Base-by-base conservation (phyloP, 2,329 filamentous ascomycete genomes). In the Onygenales sp. region DNA sequence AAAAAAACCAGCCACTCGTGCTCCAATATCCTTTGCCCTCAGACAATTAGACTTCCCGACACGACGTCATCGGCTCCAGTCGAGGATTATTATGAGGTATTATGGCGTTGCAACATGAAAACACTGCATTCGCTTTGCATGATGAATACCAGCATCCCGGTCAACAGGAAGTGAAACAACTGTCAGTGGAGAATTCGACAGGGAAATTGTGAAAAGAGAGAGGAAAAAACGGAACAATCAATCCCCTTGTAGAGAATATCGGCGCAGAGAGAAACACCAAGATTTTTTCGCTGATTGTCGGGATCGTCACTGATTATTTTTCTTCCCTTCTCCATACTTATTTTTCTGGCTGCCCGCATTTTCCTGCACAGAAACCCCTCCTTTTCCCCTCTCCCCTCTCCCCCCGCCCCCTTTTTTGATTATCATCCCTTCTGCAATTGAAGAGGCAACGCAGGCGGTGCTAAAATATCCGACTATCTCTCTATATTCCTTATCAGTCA, bases 1-100 rank as follows among this genome's bases (percentile, higher is more conserved):
- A 17, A 17, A 17, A 17, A 17, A 17, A 17, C 17, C 17, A 17
- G 17, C 17, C 17, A 17, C 17, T 17, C 17, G 17, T 27, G 21
- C 21, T 27, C 21, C 21, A 27, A 27, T 27, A 3, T 5, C 21
- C 21, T 3, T 27, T 27, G 21, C 21, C 21, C 21, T 27, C 21
- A 27, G 21, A 27, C n/a, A 7, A 37, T 50, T 42, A 39, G 21
- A 42, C 48, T 51, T 43, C 37, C 37, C 37, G 37, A 43, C 27
- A 37, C 27, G 48, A 51, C 48, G 48, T 51, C 48, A 51, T 51
- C 7, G 48, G 27, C 44, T 33, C 44, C 31, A 46, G 44, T 34
- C 31, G 9, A 21, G 43, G 43, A 34, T 27, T 27, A 27, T 27
- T 27, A 27, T 17, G 13, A 9, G 31, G 17, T 14, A 5, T 10